Evolutionary conservation across 1,284 basidiomycete species (phyloP), one percentile per base, ranked within the genome.

Genomic region (Puccinia horiana): DNA sequence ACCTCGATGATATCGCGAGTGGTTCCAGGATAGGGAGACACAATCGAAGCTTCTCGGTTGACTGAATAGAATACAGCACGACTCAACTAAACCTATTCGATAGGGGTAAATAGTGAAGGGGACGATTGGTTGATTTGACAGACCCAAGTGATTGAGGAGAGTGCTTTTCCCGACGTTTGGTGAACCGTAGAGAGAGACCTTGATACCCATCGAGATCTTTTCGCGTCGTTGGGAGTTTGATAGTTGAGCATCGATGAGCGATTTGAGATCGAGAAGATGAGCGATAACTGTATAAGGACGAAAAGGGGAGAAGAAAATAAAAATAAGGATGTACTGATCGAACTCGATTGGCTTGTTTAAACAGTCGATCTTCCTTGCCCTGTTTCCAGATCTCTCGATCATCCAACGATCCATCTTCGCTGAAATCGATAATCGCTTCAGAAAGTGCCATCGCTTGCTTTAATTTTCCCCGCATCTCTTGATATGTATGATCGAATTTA

Each of bases 81-180:
- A n/a, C 82, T 82, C n/a, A 52, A 82, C 49, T 80, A 3, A 52
- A 42, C 23, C 4, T 26, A 26, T 23, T 42, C 20, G 67, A 40
- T n/a, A 20, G 16, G n/a, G 47, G 16, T 23, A 54, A 23, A 47
- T 6, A 79, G 37, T 47, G 18, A 49, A 54, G 18, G 16, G 58
- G 12, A n/a, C n/a, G n/a, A n/a, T n/a, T n/a, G n/a, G n/a, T n/a
- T n/a, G n/a, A n/a, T n/a, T 18, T 29, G 61, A n/a, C 58, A 6
- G 83, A 92, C 93, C 93, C 12, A 95, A 88, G 86, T 91, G 92
- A 85, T 95, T 95, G 49, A 95, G 89, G 29, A 95, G 87, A 83
- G 91, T 93, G 84, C 92, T 94, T 87, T 96, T 96, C 52, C 94
- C 94, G 0, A 92, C 94, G 85, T 96, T 96, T 0, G 94, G 93